Evolutionary conservation across 148 eudicot species (phyloP), one percentile per base, ranked within the genome.

Genomic region (Suaeda aralocaspica): DNA sequence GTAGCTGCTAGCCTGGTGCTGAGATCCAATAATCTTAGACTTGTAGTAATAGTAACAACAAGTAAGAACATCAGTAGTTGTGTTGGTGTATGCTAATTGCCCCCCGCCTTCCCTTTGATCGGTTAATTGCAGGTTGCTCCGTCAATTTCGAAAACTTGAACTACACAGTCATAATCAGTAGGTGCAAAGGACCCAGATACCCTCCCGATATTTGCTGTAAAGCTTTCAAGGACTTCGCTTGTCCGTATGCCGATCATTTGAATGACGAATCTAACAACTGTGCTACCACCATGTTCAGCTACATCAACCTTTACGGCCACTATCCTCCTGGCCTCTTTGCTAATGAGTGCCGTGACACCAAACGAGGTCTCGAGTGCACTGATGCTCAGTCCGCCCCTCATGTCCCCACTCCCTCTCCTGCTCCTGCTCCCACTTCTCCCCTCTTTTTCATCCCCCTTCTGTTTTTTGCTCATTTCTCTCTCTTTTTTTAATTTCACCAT

Each of bases 281-380:
- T 28, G 87, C 87, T 44, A 52, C 76, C 14, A 85, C 81, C 36
- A 76, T 90, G 83, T 82, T 85, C 81, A 85, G 90, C 71, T 87
- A 90, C 76, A 79, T 85, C 57, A 84, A 79, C 70, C 78, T 82
- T 49, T 34, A 79, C n/a, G 92, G 89, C 2, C 86, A 82, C 19
- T 87, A 87, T 72, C 91, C 96, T 0, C 82, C 89, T 1, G 91
- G 86, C 49, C 84, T 89, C 14, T 89, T 89, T 41, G 75, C 88
- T 25, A 85, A 71, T 15, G 79, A 83, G 53, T 89, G 96, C 61
- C 63, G 53, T 22, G 91, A 76, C 16, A 75, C 75, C 39, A 83
- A 82, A 60, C 29, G 66, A 1, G 96, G 88, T 15, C 83, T 89
- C 19, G 76, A 77, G 25, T 87, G 96, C 70, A 64, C 83, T 67